phyloP scores from a whole-genome alignment of 164 flowering plant species.

The Berberis vulgaris region DNA sequence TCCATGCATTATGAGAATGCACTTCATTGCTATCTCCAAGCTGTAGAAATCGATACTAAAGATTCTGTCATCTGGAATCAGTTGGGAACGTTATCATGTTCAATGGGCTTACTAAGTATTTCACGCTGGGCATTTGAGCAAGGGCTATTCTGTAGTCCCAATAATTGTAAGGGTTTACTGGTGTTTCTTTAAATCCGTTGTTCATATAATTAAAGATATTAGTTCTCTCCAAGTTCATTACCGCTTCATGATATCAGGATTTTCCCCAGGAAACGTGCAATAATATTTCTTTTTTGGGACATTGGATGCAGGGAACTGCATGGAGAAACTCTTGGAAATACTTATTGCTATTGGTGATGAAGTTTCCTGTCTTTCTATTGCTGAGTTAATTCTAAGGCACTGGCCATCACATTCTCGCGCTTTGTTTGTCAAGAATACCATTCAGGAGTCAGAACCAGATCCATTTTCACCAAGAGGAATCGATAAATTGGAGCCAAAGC shows the following conservation, averaged over 20 bases:
- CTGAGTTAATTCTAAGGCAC: conserved; percentile 73
- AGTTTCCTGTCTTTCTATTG: conserved; percentile 85
- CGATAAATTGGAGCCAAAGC: conserved; percentile 87
- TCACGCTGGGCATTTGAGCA: conserved; percentile 99
- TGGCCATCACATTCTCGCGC: conserved; percentile 99
- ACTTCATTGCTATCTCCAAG: conserved; percentile 83
- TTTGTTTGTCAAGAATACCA: conserved; percentile 73
- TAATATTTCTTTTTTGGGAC: conserved; percentile 2
- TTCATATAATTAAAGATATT: neutral
- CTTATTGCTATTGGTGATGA: conserved; percentile 97
- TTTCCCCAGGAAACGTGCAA: too few species aligned
- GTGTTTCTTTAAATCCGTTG: neutral
- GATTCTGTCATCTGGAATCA: conserved; percentile 97
- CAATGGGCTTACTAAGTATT: conserved; percentile 82
- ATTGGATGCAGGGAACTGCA: conserved; percentile 84
- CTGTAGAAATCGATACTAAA: conserved; percentile 88
- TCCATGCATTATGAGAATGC: conserved; percentile 68
- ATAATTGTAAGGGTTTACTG: conserved; percentile 59
- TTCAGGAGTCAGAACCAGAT: conserved; percentile 66
- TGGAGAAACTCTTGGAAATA: conserved; percentile 97
- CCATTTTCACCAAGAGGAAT: conserved; percentile 92
- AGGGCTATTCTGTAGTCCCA: conserved; percentile 93
- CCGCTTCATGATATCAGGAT: too few species aligned
- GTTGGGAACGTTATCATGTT: conserved; percentile 86
- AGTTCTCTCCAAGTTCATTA: too few species aligned